phyloP scores from a whole-genome alignment of 331 rosid species.

The Rhamnella rubrinervis region DNA sequence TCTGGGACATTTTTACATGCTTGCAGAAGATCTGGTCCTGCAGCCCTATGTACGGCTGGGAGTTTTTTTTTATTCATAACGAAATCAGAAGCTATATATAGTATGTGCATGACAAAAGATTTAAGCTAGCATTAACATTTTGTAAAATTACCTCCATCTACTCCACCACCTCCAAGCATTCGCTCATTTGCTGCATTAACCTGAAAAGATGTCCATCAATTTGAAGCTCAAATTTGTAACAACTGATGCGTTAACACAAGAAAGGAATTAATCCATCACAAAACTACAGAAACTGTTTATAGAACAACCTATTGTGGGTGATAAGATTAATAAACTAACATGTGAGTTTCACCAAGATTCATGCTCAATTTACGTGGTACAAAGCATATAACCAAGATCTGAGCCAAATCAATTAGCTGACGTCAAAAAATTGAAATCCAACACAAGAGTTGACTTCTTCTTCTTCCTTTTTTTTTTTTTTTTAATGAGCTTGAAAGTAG shows the following conservation, averaged over 20 bases:
- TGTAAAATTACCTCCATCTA: conserved; percentile 73
- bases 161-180: conserved; percentile 99
- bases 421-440: too few species aligned
- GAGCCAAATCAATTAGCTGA: too few species aligned
- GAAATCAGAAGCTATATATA: background rate
- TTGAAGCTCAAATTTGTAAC: background rate
- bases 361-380: too few species aligned
- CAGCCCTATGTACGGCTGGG: conserved; percentile 81
- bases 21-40: conserved; percentile 73
- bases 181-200: conserved; percentile 89
- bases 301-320: too few species aligned
- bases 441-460: too few species aligned
- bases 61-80: background rate
- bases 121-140: background rate
- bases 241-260: background rate
- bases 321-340: too few species aligned
- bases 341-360: too few species aligned
- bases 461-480: too few species aligned
- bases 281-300: too few species aligned
- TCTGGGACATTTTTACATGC: conserved; percentile 74
- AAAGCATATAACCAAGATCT: too few species aligned
- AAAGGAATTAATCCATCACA: background rate
- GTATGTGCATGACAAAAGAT: background rate
- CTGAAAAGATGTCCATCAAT: conserved; percentile 32
- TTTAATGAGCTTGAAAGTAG: too few species aligned